Base-by-base conservation (phyloP, 73 alveolate genomes). In the Paraurostyla sp. region DNA sequence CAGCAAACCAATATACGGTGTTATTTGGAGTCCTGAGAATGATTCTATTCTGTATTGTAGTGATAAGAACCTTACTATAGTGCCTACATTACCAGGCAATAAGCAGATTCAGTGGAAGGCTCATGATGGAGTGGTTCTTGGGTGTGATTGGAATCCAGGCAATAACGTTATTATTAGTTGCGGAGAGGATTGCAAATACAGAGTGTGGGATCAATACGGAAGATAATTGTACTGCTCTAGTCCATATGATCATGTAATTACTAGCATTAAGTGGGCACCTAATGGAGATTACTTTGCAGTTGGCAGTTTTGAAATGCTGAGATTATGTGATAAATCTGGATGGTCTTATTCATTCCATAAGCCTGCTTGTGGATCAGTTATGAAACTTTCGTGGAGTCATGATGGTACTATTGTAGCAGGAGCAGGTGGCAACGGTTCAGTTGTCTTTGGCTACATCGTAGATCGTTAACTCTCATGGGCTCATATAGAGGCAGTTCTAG, bases 271-370 rank as follows among this genome's bases (percentile, higher is more conserved):
- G 9, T 98, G 99, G 99, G 93, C 99, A 23, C 99, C 99, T 48
- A 94, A 94, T 48, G 99, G 99, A 29, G 98, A 96, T 42, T 95
- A 93, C 76, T 96, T 96, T 87, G 99, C 99, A 13, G 99, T 97
- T 20, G 99, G 98, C 30, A 85, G 98, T 62, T 95, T 92, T 92
- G 98, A 98, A 89, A 97, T 98, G 98, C 76, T 98, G 71, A 95
- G 99, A 93, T 95, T 98, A 23, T 98, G 99, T 60, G 99, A 98
- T 90, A 98, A 97, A 75, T 96, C 99, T 7, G 99, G 99, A 41
- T 98, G 99, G 99, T 93, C 99, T 35, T 96, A 98, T 82, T 97
- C 99, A 15, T 95, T 96, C 87, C 93, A 76, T 62, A 91, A 98
- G 57, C 97, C 98, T 22, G 92, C 96, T 60, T 90, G 96, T 32